Percentiles rank a stretch among this genome's conserved stretches.
These are phyloP conservation scores for Ananas comosus DNA, from an alignment of 176 grass and related monocot genomes.

Conservation along the genomic window DNA sequence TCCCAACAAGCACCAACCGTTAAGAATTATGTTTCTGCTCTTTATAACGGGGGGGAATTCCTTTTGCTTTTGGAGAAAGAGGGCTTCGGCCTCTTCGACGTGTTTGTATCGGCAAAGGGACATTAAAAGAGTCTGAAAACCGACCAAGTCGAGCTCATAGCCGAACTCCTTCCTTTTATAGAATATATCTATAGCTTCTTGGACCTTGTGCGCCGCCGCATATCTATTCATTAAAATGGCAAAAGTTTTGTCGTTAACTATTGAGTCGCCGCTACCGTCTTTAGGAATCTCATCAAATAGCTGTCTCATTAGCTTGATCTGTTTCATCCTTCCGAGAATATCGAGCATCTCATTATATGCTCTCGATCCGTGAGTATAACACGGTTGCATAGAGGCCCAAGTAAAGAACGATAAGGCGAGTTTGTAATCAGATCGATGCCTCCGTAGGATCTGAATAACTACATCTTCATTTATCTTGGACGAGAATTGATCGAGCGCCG, in stretches of 20 bases:
- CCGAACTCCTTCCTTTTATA: slow-evolving; percentile 53
- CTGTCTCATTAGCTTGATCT: slow-evolving; percentile 44
- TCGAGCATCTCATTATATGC: slow-evolving; percentile 48
- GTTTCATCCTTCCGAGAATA: slow-evolving; percentile 76
- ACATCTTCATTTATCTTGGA: slow-evolving; percentile 34
- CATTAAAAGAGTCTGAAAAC: slow-evolving; percentile 63
- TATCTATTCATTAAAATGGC: slow-evolving; percentile 50
- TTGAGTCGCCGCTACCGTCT: neutral
- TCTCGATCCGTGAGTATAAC: slow-evolving; percentile 32
- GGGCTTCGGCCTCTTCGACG: slow-evolving; percentile 62
- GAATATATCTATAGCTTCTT: slow-evolving; percentile 53
- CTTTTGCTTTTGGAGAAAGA: slow-evolving; percentile 50
- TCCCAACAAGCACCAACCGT: slow-evolving; percentile 74
- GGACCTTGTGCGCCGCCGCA: slow-evolving; percentile 51
- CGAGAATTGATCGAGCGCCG: slow-evolving; percentile 21
- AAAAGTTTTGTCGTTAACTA: slow-evolving; percentile 53
- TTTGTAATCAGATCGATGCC: slow-evolving; percentile 57
- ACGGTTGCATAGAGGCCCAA: slow-evolving; percentile 25
- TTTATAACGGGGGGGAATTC: slow-evolving; percentile 58
- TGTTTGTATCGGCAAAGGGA: slow-evolving; percentile 63
- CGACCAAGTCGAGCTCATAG: slow-evolving; percentile 52
- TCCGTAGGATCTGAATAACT: slow-evolving; percentile 39
- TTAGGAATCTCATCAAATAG: slow-evolving; percentile 45
- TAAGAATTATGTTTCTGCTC: slow-evolving; percentile 77
- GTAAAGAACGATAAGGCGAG: slow-evolving; percentile 38